Evolutionary conservation across 2,329 filamentous ascomycete species (phyloP).

Genomic region (Domatiomyces globalis): DNA sequence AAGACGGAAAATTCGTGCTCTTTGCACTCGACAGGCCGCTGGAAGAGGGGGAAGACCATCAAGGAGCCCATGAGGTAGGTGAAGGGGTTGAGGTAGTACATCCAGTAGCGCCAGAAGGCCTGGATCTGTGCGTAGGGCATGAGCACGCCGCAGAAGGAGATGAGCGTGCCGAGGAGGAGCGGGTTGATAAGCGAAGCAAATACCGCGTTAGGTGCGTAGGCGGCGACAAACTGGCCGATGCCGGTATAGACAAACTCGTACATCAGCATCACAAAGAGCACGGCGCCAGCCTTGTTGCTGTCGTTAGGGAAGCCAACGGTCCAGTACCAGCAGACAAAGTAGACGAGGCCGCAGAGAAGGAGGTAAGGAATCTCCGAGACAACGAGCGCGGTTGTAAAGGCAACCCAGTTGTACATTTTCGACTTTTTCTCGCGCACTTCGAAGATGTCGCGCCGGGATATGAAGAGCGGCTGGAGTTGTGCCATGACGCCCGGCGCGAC

Average conservation of each 20-base stretch:
- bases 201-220: constrained; percentile 52
- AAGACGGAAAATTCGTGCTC: constrained; percentile 36
- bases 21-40: constrained; percentile 33
- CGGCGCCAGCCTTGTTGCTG: constrained; percentile 33
- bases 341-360: constrained; percentile 50
- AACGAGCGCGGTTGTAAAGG: constrained; percentile 52
- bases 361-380: constrained; percentile 58
- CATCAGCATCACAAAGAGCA: constrained; percentile 56
- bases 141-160: constrained; percentile 60
- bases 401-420: constrained; percentile 66
- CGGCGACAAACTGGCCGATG: constrained; percentile 68
- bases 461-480: constrained; percentile 59
- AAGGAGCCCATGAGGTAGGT: constrained; percentile 47
- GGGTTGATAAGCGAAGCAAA: constrained; percentile 57
- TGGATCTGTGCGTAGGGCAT: constrained; percentile 50
- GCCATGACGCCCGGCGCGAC: constrained; percentile 63
- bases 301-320: constrained; percentile 39
- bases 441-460: constrained; percentile 53
- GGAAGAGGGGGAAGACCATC: constrained; percentile 40
- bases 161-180: constrained; percentile 52
- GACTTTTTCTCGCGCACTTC: constrained; percentile 58
- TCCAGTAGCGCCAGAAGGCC: constrained; percentile 56
- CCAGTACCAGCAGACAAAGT: constrained; percentile 53
- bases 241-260: constrained; percentile 58
- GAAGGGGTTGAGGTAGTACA: constrained; percentile 47